These are phyloP conservation scores for Fusarium sp. DNA, from an alignment of 2,329 filamentous ascomycete species.

Conservation along the genomic window DNA sequence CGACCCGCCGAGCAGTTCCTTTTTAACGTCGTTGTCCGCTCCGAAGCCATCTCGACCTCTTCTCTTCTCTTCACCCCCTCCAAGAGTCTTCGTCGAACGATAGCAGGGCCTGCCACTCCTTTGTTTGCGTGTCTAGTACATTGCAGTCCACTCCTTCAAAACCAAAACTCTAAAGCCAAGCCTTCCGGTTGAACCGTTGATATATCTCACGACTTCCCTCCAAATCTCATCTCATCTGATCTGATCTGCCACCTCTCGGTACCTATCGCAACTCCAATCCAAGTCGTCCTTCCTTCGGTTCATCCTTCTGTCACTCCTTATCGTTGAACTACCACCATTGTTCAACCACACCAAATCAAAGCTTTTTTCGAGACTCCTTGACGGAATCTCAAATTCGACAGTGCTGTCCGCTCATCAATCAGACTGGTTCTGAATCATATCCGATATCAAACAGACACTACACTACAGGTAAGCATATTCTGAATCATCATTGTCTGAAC, in stretches of 20 bases:
- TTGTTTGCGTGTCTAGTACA: slow-evolving; percentile 50
- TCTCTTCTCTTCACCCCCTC: slow-evolving; percentile 44
- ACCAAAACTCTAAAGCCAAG: slow-evolving; percentile 40
- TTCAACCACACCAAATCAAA: slow-evolving; percentile 39
- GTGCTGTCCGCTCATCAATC: slow-evolving; percentile 40
- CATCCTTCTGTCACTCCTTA: slow-evolving; percentile 45
- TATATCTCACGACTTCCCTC: slow-evolving; percentile 42
- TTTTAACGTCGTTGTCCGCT: slow-evolving; percentile 47
- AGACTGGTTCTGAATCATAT: slow-evolving; percentile 47
- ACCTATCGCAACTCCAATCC: slow-evolving; percentile 36
- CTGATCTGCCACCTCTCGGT: slow-evolving; percentile 22
- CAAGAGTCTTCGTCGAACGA: slow-evolving; percentile 46
- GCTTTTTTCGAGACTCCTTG: slow-evolving; percentile 39
- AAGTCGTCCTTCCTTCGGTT: slow-evolving; percentile 39
- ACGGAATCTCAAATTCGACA: slow-evolving; percentile 44
- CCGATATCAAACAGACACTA: slow-evolving; percentile 24
- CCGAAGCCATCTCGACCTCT: slow-evolving; percentile 38
- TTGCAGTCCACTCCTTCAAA: slow-evolving; percentile 50
- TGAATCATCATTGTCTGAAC: slow-evolving; percentile 30
- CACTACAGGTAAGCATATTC: slow-evolving; percentile 33
- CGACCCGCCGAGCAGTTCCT: slow-evolving; percentile 43
- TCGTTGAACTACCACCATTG: slow-evolving; percentile 39
- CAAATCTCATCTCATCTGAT: slow-evolving; percentile 12
- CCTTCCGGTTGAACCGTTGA: slow-evolving; percentile 47
- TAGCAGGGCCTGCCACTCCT: slow-evolving; percentile 44